Percentiles rank a stretch among this genome's conserved stretches.
phyloP scores from a whole-genome alignment of 352 stramenopile species.

The Phytophthora citricola region DNA sequence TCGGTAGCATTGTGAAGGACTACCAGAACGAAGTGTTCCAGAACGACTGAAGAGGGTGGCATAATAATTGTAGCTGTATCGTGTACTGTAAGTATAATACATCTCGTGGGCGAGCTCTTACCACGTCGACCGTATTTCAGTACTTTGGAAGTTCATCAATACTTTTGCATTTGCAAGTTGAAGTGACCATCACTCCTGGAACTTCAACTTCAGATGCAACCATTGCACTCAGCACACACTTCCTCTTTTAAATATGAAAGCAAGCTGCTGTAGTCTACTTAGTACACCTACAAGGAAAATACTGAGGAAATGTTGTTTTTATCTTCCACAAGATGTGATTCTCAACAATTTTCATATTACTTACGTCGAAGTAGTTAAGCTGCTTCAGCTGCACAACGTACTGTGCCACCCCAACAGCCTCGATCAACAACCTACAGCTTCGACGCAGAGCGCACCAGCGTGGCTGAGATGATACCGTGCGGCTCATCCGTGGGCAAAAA shows the following conservation, averaged over 20 bases:
- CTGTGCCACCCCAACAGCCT: background rate
- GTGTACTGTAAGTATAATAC: constrained; percentile 10
- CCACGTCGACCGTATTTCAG: too few species aligned
- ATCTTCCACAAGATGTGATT: too few species aligned
- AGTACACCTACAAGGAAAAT: too few species aligned
- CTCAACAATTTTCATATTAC: background rate
- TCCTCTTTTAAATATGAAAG: too few species aligned
- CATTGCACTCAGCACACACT: too few species aligned
- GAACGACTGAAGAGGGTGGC: constrained; percentile 18
- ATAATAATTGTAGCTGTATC: constrained; percentile 11
- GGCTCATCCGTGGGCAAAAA: constrained; percentile 89
- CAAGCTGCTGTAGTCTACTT: too few species aligned
- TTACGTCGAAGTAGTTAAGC: background rate
- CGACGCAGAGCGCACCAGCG: constrained; percentile 67
- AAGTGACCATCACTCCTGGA: too few species aligned
- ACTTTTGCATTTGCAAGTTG: background rate
- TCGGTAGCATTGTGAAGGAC: constrained; percentile 79
- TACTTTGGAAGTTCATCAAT: background rate
- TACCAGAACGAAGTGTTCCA: constrained; percentile 62
- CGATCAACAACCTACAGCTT: constrained; percentile 43
- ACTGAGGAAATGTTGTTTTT: too few species aligned
- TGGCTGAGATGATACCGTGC: constrained; percentile 89
- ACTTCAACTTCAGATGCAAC: too few species aligned
- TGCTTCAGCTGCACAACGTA: too few species aligned
- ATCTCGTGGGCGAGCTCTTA: background rate